These are phyloP conservation scores for Mycena galopus DNA, from an alignment of 768 basidiomycete genomes.

Conservation along the genomic window DNA sequence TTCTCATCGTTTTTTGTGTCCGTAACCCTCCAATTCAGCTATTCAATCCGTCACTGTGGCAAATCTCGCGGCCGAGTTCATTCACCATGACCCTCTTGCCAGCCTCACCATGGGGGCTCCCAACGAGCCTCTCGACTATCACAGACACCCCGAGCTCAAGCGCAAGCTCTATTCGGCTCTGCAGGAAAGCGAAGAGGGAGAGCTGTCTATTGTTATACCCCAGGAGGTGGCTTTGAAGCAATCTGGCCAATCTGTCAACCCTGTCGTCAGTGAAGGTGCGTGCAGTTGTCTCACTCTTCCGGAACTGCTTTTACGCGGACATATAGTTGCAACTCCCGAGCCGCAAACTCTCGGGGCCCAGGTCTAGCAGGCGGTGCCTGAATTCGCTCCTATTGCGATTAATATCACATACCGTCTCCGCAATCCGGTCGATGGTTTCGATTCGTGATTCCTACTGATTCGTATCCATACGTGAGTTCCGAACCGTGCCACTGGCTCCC, in stretches of 20 bases:
- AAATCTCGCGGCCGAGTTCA: slow-evolving; percentile 81
- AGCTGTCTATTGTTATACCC: slow-evolving; percentile 91
- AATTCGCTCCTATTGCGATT: slow-evolving; percentile 82
- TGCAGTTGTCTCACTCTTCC: slow-evolving; percentile 13
- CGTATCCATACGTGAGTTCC: slow-evolving; percentile 84
- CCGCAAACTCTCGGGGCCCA: slow-evolving; percentile 73
- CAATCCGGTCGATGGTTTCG: slow-evolving; percentile 86
- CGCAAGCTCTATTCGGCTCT: slow-evolving; percentile 91
- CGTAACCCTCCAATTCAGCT: slow-evolving; percentile 55
- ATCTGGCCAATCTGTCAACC: slow-evolving; percentile 59
- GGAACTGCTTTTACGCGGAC: not conserved
- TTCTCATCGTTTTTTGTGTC: slow-evolving; percentile 24
- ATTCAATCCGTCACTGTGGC: slow-evolving; percentile 82
- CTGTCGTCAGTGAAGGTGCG: slow-evolving; percentile 72
- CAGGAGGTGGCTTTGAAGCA: slow-evolving; percentile 76
- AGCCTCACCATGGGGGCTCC: slow-evolving; percentile 68
- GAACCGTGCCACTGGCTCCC: slow-evolving; percentile 20
- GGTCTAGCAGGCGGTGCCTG: slow-evolving; percentile 55
- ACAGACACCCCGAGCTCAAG: slow-evolving; percentile 93
- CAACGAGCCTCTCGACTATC: slow-evolving; percentile 78
- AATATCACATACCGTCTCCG: slow-evolving; percentile 85
- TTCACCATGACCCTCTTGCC: slow-evolving; percentile 80
- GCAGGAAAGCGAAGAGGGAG: slow-evolving; percentile 94
- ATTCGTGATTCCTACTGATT: slow-evolving; percentile 84
- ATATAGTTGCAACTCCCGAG: slow-evolving; percentile 82